Evolutionary conservation across 345 rosid genomes (phyloP).

Genomic region (Jatropha curcas): DNA sequence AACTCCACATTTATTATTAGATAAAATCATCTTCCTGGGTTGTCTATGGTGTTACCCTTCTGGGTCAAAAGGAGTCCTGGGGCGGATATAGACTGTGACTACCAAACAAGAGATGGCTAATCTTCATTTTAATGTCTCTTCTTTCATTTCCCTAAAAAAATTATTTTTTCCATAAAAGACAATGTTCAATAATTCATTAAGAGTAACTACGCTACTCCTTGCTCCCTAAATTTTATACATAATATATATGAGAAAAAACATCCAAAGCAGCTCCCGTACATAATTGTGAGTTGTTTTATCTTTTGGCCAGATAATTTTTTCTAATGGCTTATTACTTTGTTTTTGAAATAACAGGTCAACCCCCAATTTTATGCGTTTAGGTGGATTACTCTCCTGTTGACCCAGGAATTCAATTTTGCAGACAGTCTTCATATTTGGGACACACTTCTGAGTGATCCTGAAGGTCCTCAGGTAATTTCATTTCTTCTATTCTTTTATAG

Average conservation of each 20-base stretch:
- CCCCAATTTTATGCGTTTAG: conserved; percentile 98
- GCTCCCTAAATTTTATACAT: too few species aligned
- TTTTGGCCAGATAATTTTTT: neutral
- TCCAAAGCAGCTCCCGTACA: too few species aligned
- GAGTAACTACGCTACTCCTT: neutral
- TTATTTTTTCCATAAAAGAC: too few species aligned
- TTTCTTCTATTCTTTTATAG: conserved; percentile 1
- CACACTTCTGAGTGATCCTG: conserved; percentile 86
- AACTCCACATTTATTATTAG: neutral
- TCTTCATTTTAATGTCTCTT: neutral
- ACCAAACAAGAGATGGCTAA: neutral
- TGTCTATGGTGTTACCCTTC: neutral
- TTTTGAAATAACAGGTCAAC: conserved; percentile 66
- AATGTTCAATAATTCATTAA: neutral
- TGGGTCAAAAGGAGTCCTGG: neutral
- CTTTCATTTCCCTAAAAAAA: neutral
- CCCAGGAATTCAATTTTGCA: conserved; percentile 90
- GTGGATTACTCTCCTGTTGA: conserved; percentile 97
- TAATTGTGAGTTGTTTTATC: neutral
- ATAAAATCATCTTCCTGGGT: neutral
- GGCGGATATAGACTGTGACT: neutral
- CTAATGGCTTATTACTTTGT: conserved; percentile 3
- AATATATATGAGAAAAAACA: too few species aligned
- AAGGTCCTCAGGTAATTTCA: conserved; percentile 83
- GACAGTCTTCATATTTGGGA: conserved; percentile 97